Evolutionary conservation across 768 basidiomycete genomes (phyloP).

Genomic region (Russula earlei): DNA sequence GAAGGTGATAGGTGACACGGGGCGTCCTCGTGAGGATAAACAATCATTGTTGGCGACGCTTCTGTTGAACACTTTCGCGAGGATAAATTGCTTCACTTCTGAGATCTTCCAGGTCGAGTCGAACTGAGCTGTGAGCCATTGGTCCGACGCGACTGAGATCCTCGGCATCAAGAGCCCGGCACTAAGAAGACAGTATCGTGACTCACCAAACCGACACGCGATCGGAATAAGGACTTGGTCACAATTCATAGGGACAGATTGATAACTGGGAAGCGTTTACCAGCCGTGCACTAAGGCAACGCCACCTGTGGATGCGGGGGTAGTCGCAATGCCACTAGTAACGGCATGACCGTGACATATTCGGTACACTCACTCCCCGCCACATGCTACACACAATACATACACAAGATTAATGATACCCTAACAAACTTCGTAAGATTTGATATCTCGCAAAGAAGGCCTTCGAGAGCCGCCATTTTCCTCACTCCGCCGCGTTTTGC

Average conservation of each 20-base stretch:
- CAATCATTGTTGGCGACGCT: slow-evolving; percentile 10
- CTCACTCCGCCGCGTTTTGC: not conserved
- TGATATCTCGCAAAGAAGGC: not conserved
- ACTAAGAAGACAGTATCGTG: not conserved
- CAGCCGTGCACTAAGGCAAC: not conserved
- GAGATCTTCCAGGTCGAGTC: slow-evolving; percentile 50
- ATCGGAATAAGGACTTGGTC: slow-evolving; percentile 30
- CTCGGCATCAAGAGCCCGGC: not conserved
- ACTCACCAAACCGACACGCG: slow-evolving; percentile 50
- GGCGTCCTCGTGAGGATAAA: slow-evolving; percentile 28
- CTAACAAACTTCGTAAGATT: too few species aligned
- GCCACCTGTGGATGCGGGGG: not conserved
- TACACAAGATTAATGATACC: too few species aligned
- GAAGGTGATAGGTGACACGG: slow-evolving; percentile 64
- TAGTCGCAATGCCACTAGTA: not conserved
- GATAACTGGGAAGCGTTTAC: not conserved
- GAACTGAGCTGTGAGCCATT: slow-evolving; percentile 68
- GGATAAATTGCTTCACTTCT: slow-evolving; percentile 53
- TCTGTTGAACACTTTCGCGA: slow-evolving; percentile 44
- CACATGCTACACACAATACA: too few species aligned
- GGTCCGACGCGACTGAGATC: slow-evolving; percentile 51
- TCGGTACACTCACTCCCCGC: not conserved
- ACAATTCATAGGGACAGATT: not conserved
- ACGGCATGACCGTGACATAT: too few species aligned
- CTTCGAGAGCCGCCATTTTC: not conserved